Base-by-base conservation (phyloP, 1,284 basidiomycete genomes). In the Gastroboletus turbinatus region DNA sequence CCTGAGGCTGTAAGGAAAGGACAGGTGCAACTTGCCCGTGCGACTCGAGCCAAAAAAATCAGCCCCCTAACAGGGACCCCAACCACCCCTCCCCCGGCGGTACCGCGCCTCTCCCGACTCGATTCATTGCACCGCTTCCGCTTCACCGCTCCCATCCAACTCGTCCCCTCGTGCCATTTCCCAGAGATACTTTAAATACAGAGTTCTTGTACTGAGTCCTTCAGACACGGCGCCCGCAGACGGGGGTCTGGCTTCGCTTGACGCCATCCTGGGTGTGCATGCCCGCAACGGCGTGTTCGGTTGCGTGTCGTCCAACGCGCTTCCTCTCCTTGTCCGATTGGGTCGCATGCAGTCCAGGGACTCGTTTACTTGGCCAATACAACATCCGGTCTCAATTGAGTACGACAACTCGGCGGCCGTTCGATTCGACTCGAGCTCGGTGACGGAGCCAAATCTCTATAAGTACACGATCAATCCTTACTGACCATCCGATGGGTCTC, bases 1-100 rank as follows among this genome's bases (percentile, higher is more conserved):
- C 71, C 71, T 69, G 58, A 72, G 68, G 71, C 68, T 69, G 68
- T 72, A 69, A 59, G 71, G 59, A 73, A 71, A 73, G 65, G 68
- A 71, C 70, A 66, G 59, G 60, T 73, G 60, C 70, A 71, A 60
- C 57, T 54, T 46, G 21, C n/a, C 65, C 68, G 68, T 70, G 71
- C 58, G 70, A 71, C 65, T 59, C 60, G 44, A 35, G 64, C 70
- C 67, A 69, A 64, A 73, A 46, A 73, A 73, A 69, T 58, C 46
- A 46, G 38, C 50, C 68, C 64, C 68, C 68, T 63, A 39, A 21
- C 8, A 14, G 19, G 49, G 67, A 72, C 67, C 67, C 67, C 71
- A 23, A 13, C 1, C 63, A 73, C 68, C 59, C 46, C 27, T 29
- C 45, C 48, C 59, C 65, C 57, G 13, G 17, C 40, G 56, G 52